Base-by-base conservation (phyloP, 176 grass and related monocot genomes). In the Pharus latifolius region DNA sequence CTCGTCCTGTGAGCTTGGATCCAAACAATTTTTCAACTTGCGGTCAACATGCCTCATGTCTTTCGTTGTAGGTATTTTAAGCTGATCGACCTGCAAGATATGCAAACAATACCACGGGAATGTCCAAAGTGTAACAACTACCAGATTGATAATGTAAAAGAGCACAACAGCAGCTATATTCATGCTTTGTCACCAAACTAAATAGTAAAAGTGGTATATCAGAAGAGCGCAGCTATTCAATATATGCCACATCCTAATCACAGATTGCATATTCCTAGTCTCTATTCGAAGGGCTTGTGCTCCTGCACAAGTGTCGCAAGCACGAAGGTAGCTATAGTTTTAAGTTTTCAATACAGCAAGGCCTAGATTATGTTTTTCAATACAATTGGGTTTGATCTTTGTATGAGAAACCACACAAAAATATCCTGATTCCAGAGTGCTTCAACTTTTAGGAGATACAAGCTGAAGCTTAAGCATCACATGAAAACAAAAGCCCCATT, bases 11-110 rank as follows among this genome's bases (percentile, higher is more conserved):
- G 88, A 64, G 60, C 70, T 91, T 57, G 75, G 83, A 83, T 92
- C 89, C 75, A 73, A 82, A 60, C 89, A 92, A 81, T 81, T 76
- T 76, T 82, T 92, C 54, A 92, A 65, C 44, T 88, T 92, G 33
- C 89, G 81, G 67, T 92, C 89, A 18, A 88, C 43, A 30, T 92
- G 78, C 24, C 66, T 85, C 89, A 88, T 76, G 66, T 92, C 85
- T 34, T 85, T 85, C 13, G 67, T 32, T 28, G 70, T 79, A 7
- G 82, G 89, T 72, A 79, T 76, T 60, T 88, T 78, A 60, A 85
- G 74, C 45, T 85, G 75, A 11, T 52, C 75, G 73, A 82, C 78
- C 89, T 92, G 73, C 42, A 71, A 30, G 35, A 24, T 58, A 50
- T 31, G 10, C 41, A 72, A 75, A 72, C 34, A 64, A 51, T 42